A percentile compares a stretch with the other conserved stretches of the same genome.
These are phyloP conservation scores for Pestalotiopsis sp. DNA, from an alignment of 2,329 filamentous ascomycete species.

Conservation along the genomic window DNA sequence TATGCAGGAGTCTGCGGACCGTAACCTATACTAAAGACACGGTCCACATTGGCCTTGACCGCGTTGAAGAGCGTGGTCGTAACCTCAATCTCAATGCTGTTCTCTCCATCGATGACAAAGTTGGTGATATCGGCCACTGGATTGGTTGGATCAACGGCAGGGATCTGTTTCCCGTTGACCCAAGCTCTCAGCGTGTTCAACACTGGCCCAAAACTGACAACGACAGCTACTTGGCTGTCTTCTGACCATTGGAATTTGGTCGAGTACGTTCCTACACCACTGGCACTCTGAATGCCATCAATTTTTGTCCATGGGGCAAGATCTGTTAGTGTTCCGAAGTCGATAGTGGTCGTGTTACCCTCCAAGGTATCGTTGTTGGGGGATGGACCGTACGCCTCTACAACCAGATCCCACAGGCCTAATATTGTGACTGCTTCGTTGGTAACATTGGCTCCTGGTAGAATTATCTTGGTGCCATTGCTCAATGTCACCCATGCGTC, in stretches of 20 bases:
- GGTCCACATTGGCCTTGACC: conserved; percentile 9
- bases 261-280: conserved; percentile 11
- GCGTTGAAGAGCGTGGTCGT: conserved; percentile 14
- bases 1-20: conserved; percentile 4
- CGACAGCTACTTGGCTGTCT: neutral
- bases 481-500: conserved; percentile 11
- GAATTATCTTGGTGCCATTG: conserved; percentile 5
- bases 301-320: conserved; percentile 14
- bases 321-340: conserved; percentile 2
- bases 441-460: neutral
- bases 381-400: conserved; percentile 12
- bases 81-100: conserved; percentile 12
- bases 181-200: conserved; percentile 14
- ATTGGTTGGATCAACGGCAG: conserved; percentile 9
- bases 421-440: neutral
- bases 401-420: conserved; percentile 9
- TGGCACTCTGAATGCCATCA: conserved; percentile 8
- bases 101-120: conserved; percentile 5
- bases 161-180: conserved; percentile 12
- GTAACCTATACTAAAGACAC: conserved; percentile 8
- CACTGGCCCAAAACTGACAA: conserved; percentile 9
- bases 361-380: conserved; percentile 7
- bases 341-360: conserved; percentile 6
- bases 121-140: conserved; percentile 12
- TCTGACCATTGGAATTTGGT: neutral